Evolutionary conservation across 176 grass and related monocot species (phyloP).

Genomic region (Leersia perrieri): DNA sequence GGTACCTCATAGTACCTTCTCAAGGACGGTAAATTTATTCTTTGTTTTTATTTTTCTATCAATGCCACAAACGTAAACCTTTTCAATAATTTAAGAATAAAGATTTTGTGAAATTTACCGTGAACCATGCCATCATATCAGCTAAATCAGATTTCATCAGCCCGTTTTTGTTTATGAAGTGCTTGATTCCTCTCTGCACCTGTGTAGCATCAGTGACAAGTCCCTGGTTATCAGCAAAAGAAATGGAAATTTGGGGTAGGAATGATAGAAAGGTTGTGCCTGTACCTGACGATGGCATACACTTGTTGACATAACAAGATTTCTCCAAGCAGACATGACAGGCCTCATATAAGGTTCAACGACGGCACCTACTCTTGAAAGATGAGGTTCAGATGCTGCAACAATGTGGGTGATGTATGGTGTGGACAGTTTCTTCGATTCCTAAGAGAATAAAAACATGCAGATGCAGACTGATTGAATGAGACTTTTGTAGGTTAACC

Average conservation of each 20-base stretch:
- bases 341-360: constrained; percentile 11
- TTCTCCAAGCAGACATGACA: neutral
- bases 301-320: neutral
- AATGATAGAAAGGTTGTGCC: too few species aligned
- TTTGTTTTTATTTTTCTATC: too few species aligned
- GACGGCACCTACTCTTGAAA: neutral
- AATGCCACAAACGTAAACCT: too few species aligned
- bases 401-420: neutral
- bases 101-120: constrained; percentile 22
- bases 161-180: neutral
- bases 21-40: too few species aligned
- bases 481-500: neutral
- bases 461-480: neutral
- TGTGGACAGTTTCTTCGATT: neutral
- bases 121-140: neutral
- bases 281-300: constrained; percentile 17
- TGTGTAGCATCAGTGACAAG: neutral
- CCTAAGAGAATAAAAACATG: neutral
- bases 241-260: too few species aligned
- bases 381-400: constrained; percentile 9
- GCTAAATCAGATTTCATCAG: neutral
- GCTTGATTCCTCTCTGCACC: constrained; percentile 17
- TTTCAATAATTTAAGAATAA: too few species aligned
- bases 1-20: too few species aligned
- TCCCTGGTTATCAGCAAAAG: neutral